Evolutionary conservation across 108 stramenopile species (phyloP), one percentile per base, ranked within the genome.

Genomic region (Asterionellopsis glacialis): DNA sequence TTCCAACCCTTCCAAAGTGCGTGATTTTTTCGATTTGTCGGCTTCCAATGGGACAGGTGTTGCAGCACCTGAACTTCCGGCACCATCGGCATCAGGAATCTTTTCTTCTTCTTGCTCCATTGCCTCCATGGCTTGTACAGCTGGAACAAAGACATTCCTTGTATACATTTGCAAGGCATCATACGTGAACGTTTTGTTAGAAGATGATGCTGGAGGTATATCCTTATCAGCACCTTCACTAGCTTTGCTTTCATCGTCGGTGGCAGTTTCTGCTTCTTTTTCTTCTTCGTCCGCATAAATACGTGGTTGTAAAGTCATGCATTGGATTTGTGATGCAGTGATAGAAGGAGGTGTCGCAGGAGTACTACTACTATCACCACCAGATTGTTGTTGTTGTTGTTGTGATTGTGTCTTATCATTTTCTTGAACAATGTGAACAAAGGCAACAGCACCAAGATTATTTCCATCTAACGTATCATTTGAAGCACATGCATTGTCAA

Each of bases 131-230:
- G 74, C 68, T 24, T 71, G 73, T 11, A 91, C 73, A 43, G 90
- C 82, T 15, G 90, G 90, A 44, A 83, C 64, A 54, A 91, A 91
- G 67, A 83, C 77, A 59, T 91, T 84, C 1, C 86, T 72, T 1
- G 90, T 85, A 65, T 84, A 88, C 42, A 86, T 54, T 54, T 88
- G 86, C 53, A 91, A 55, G 4, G 86, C 65, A 6, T 69, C 61
- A 7, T 33, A 33, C 5, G 33, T 33, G 27, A 78, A 71, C 22
- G 73, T 71, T 43, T 58, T 66, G 22, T 69, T 70, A 4, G 50
- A 58, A n/a, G 53, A 54, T 4, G 53, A 54, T 4, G 25, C 1
- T 25, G 12, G 27, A 40, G 22, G 23, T 13, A 47, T 18, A 10
- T 57, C 55, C 14, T 60, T 44, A 18, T 12, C 38, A 27, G 16